Evolutionary conservation across 257 asterid genomes (phyloP).

Genomic region (Nicotiana sylvestris): DNA sequence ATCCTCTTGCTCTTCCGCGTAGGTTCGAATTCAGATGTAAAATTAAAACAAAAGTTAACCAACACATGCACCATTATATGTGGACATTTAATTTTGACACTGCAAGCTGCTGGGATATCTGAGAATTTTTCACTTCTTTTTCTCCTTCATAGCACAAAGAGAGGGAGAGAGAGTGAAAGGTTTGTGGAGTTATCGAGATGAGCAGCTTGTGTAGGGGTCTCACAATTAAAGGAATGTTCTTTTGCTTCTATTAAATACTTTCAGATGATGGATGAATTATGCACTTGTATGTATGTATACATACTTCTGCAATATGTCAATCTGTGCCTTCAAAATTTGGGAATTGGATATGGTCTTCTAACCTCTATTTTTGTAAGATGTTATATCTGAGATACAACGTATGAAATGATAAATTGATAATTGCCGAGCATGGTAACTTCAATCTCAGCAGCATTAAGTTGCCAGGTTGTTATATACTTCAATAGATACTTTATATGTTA

Average conservation of each 20-base stretch:
- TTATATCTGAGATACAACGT: background rate
- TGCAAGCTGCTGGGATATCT: no score
- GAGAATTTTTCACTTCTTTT: no score
- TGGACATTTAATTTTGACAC: no score
- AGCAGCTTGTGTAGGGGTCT: background rate
- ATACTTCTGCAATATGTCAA: background rate
- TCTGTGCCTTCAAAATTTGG: background rate
- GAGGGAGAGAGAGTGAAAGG: background rate
- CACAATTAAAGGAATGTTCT: background rate
- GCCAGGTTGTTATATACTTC: no score
- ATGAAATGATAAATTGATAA: background rate
- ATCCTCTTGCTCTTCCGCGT: no score
- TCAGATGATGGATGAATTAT: background rate
- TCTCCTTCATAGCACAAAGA: no score
- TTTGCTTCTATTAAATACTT: background rate
- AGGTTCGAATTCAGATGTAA: no score
- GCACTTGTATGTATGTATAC: background rate
- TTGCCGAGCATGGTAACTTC: background rate
- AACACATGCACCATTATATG: no score
- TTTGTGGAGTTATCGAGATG: background rate
- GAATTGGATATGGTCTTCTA: background rate
- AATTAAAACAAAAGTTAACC: no score
- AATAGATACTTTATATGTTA: no score
- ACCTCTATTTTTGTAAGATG: background rate
- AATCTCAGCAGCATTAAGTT: background rate